Evolutionary conservation across 495 filamentous ascomycete genomes (phyloP).

Genomic region (Penicillium egyptiacum): DNA sequence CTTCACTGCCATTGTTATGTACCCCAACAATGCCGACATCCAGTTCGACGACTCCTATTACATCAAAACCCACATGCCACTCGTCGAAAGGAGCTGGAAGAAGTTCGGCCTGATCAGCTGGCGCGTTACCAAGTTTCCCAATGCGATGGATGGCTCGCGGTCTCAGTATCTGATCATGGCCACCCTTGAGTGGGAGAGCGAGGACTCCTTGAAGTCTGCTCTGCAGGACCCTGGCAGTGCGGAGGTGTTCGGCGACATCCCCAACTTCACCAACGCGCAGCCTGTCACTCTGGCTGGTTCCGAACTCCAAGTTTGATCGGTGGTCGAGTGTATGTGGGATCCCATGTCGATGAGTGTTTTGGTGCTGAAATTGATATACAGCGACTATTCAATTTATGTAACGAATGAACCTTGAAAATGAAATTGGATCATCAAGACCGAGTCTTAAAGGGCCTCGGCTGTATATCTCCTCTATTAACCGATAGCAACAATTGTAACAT

Average conservation of each 20-base stretch:
- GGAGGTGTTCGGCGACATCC: conserved; percentile 27
- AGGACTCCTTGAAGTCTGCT: conserved; percentile 20
- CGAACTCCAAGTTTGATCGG: conserved; percentile 3
- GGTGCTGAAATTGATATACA: not conserved
- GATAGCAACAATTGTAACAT: not conserved
- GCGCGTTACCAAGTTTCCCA: conserved; percentile 23
- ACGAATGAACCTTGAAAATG: not conserved
- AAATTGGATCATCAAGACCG: not conserved
- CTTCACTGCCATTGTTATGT: conserved; percentile 22
- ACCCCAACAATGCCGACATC: conserved; percentile 27
- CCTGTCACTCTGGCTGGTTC: conserved; percentile 26
- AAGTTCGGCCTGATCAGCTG: conserved; percentile 23
- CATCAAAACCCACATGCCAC: conserved; percentile 29
- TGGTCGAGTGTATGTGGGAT: not conserved
- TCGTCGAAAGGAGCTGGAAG: conserved; percentile 25
- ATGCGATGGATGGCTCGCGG: conserved; percentile 16
- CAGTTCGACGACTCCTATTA: conserved; percentile 31
- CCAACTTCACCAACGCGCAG: conserved; percentile 32
- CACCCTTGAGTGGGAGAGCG: conserved; percentile 24
- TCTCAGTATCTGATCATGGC: conserved; percentile 25
- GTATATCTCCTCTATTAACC: not conserved
- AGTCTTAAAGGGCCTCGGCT: not conserved
- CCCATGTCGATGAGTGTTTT: not conserved
- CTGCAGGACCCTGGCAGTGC: conserved; percentile 11
- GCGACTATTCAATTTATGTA: not conserved